Base-by-base conservation (phyloP, 164 flowering plant genomes). In the Vitis rupestris region DNA sequence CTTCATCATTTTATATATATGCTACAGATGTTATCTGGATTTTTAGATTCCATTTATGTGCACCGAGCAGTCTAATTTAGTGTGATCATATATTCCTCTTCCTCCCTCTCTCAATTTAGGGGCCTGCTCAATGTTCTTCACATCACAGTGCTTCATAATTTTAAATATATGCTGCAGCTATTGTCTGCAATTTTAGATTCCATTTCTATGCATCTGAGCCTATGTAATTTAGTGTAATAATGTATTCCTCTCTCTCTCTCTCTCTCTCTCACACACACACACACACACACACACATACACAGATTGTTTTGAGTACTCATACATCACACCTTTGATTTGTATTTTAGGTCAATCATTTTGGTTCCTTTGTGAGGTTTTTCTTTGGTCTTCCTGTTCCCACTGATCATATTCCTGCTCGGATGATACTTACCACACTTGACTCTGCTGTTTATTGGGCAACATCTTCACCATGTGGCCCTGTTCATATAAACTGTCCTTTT, bases 401-500 rank as follows among this genome's bases (percentile, higher is more conserved):
- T 74, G 98, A 93, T 79, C 59, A 73, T 8, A 78, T 95, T 76
- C 88, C 90, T 63, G 94, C 91, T 50, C 73, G 91, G 70, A 85
- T 90, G 89, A 89, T 91, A 30, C 96, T 95, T 63, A 95, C 98
- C 17, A 86, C 98, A 3, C 55, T 95, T 65, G 99, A 91, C 78
- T 89, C 97, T 77, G 99, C 97, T 67, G 90, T 91, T 15, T 70
- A 86, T 73, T 71, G 74, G 72, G 90, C 97, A 73, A 88, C 85
- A 17, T 75, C 82, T 67, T 77, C 90, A 72, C 96, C 99, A 3
- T 58, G 23, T 76, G 98, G 99, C 13, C 99, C 98, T 63, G 94
- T 90, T 62, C 98, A 95, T 76, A 77, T 95, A 61, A 95, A 95
- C 77, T 95, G 99, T 72, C 83, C 91, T 75, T 95, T 89, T 66